Base-by-base conservation (phyloP, 805 yeast species). In the Cyberlindnera nakhonratchasimensis region DNA sequence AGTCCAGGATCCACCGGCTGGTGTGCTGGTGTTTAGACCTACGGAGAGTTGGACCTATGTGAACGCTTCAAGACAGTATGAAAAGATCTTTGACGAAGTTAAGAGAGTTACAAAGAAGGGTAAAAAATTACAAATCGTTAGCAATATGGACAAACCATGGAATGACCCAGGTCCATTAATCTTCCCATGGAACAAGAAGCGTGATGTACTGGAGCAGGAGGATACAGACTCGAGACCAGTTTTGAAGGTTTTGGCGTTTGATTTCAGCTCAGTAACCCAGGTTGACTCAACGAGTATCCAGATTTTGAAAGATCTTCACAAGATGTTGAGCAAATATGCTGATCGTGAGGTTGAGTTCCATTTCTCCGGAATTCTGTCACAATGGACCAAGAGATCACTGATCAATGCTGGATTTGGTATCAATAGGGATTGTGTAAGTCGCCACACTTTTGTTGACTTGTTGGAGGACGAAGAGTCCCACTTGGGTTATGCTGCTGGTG, bases 321-420 rank as follows among this genome's bases (percentile, higher is more conserved):
- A 80, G 53, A 80, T 88, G 13, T 63, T 88, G 36, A 79, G 80
- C 63, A 73, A 69, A 43, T 86, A 85, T 56, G 83, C 93, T 14
- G 90, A 86, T 58, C 70, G 83, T 44, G 88, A 84, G 52, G 90
- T 88, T 45, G 96, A 90, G 64, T 81, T 82, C 66, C 97, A 90
- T 64, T 89, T 90, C 62, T 77, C 86, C 10, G 95, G 96, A 20
- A 78, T 90, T 24, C 66, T 85, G 34, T 80, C 85, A 42, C 90
- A 91, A 9, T 90, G 97, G 97, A 77, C 86, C 41, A 79, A 86
- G 55, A 75, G 91, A 57, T 84, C 83, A 5, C 73, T 90, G 51
- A 59, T 83, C 33, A 75, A 79, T 52, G 80, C 81, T 43, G 95
- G 95, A 1, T 88, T 88, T 65, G 95, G 96, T 36, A 67, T 91